phyloP scores from a whole-genome alignment of 116 monocot genomes.

The Trichopus zeylanicus region DNA sequence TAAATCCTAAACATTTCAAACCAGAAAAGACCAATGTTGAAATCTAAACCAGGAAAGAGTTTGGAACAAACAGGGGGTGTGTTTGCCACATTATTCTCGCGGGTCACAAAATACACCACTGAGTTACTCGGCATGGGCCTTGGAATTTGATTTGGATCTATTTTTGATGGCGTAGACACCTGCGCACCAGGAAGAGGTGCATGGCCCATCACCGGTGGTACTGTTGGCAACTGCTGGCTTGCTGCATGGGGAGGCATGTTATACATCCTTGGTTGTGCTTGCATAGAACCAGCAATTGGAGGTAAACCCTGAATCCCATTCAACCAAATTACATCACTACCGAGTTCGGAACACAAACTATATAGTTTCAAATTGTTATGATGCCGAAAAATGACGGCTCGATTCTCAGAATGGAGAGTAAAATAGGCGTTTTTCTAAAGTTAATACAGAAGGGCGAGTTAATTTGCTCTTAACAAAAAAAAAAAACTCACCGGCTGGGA shows the following conservation, averaged over 20 bases:
- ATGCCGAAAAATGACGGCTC: too few relatives aligned
- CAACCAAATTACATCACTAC: not conserved
- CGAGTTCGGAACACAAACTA: not conserved
- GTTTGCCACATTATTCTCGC: constrained; percentile 73
- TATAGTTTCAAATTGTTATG: not conserved
- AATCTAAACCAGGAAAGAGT: not conserved
- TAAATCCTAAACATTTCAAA: not conserved
- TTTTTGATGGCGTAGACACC: constrained; percentile 62
- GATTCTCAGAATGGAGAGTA: not conserved
- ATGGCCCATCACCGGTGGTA: constrained; percentile 55
- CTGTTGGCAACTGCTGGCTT: constrained; percentile 33
- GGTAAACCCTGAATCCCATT: constrained; percentile 32
- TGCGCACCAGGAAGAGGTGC: constrained; percentile 36
- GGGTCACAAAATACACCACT: constrained; percentile 56
- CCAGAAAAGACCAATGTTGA: not conserved
- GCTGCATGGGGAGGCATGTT: constrained; percentile 16
- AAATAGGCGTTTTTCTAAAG: not conserved
- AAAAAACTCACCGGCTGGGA: constrained; percentile 14
- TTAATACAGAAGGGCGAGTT: too few relatives aligned
- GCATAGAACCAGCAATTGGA: constrained; percentile 35
- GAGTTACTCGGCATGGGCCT: constrained; percentile 66
- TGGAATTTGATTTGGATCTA: constrained; percentile 95
- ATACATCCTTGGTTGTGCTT: constrained; percentile 61
- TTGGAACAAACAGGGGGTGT: constrained; percentile 62
- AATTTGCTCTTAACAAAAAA: too few relatives aligned